phyloP scores from a whole-genome alignment of 1,284 basidiomycete genomes.

The Stygiomarasmius scandens region DNA sequence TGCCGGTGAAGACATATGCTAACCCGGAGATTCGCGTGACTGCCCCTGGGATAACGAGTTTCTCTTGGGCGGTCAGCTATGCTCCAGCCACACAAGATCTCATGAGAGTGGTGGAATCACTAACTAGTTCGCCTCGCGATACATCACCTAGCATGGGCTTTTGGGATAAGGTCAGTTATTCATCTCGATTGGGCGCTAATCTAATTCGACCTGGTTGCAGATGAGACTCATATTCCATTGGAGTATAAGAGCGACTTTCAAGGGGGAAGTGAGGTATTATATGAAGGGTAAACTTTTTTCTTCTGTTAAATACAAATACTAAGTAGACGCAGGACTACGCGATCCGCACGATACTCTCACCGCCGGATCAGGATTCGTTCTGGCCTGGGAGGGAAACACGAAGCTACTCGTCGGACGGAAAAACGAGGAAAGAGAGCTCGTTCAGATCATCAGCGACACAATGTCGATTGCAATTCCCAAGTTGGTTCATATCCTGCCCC shows the following conservation, averaged over 20 bases:
- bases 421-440: slow-evolving; percentile 78
- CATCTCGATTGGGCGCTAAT: not conserved
- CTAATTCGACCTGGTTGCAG: slow-evolving; percentile 39
- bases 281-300: slow-evolving; percentile 70
- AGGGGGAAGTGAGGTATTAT: slow-evolving; percentile 76
- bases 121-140: slow-evolving; percentile 83
- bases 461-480: slow-evolving; percentile 85
- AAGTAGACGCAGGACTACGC: slow-evolving; percentile 65
- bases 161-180: slow-evolving; percentile 79
- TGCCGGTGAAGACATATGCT: slow-evolving; percentile 95
- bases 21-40: slow-evolving; percentile 72
- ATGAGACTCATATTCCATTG: slow-evolving; percentile 87
- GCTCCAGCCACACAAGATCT: slow-evolving; percentile 88
- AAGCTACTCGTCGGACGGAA: slow-evolving; percentile 73
- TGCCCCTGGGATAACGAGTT: slow-evolving; percentile 69
- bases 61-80: slow-evolving; percentile 93
- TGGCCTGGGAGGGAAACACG: slow-evolving; percentile 84
- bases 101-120: slow-evolving; percentile 80
- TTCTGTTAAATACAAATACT: slow-evolving; percentile 16
- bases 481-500: slow-evolving; percentile 44
- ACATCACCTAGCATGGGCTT: slow-evolving; percentile 89
- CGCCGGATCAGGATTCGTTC: slow-evolving; percentile 87
- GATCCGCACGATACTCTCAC: slow-evolving; percentile 81
- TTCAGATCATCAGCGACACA: slow-evolving; percentile 84
- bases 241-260: slow-evolving; percentile 74